Base-by-base conservation (phyloP, 2,329 filamentous ascomycete species). In the Pseudogymnoascus sp. region DNA sequence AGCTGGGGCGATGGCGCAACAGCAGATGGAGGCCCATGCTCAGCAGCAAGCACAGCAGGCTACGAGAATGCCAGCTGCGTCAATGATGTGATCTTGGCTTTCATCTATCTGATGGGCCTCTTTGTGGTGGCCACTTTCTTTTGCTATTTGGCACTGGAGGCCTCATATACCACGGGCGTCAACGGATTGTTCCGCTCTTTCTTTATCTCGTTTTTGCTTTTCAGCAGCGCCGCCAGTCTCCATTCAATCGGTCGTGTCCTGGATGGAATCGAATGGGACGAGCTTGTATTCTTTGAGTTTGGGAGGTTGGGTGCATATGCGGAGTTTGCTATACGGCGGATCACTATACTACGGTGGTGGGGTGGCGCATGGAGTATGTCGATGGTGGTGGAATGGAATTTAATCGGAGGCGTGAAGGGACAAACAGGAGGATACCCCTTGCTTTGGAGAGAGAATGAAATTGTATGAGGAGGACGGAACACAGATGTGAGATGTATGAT, bases 31-130 rank as follows among this genome's bases (percentile, higher is more conserved):
- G 12, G 34, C 59, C 18, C 59, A 60, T n/a, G 59, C 37, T 39
- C 59, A 37, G 2, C 59, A 60, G 59, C 59, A 60, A 18, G 59
- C 34, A 2, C 59, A 60, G 10, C 59, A 60, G 59, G 47, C 47
- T 4, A 60, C 34, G 8, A 37, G 59, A n/a, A 60, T 60, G 59
- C 59, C 59, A 60, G 34, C 59, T 4, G 59, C 59, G 18, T 40
- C 59, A 14, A 60, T 60, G 59, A 60, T 60, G 59, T 60, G 37
- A 60, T 57, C n/a, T 18, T 16, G 45, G 12, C 23, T 14, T 51
- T 23, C 10, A 23, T 7, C 5, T 18, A 23, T 7, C 40, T 45
- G 7, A 51, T 29, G 21, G 26, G 26, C 42, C 18, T 47, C 42
- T 47, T 47, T 47, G 8, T 42, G n/a, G 3, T 10, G 39, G 16